phyloP scores from a whole-genome alignment of 1,284 basidiomycete genomes.

The Naganishia albida region DNA sequence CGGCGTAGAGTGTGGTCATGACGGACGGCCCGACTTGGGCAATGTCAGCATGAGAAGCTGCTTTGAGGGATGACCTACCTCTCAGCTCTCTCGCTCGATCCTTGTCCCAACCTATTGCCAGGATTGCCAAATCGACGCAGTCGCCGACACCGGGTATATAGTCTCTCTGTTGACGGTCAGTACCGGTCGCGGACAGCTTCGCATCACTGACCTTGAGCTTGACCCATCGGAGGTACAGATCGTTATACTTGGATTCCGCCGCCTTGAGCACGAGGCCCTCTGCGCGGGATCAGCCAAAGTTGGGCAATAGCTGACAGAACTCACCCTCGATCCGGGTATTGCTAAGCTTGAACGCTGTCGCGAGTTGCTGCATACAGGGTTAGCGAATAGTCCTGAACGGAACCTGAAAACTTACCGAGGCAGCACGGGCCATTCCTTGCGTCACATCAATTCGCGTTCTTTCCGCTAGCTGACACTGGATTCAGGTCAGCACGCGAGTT shows the following conservation, averaged over 20 bases:
- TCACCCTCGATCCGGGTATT: constrained; percentile 57
- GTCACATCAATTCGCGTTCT: constrained; percentile 53
- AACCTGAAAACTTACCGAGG: constrained; percentile 5
- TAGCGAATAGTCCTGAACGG: background rate
- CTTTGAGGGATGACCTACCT: constrained; percentile 56
- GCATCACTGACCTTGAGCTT: constrained; percentile 61
- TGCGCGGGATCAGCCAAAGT: constrained; percentile 32
- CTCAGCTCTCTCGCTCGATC: constrained; percentile 71
- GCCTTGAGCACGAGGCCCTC: constrained; percentile 76
- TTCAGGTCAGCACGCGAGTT: background rate
- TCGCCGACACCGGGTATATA: constrained; percentile 84
- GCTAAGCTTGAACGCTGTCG: constrained; percentile 59
- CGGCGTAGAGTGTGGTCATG: constrained; percentile 78
- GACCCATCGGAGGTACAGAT: constrained; percentile 67
- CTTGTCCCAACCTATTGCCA: constrained; percentile 77
- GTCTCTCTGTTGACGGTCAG: constrained; percentile 63
- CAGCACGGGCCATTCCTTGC: constrained; percentile 7
- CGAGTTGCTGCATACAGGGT: constrained; percentile 45
- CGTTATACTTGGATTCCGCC: constrained; percentile 66
- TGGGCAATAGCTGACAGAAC: background rate
- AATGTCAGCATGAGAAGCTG: background rate
- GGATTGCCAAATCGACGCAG: constrained; percentile 69
- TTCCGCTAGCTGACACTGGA: constrained; percentile 61
- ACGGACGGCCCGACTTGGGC: constrained; percentile 66
- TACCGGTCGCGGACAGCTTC: background rate